Evolutionary conservation across 2,329 filamentous ascomycete genomes (phyloP).

Genomic region (Oidium heveae): DNA sequence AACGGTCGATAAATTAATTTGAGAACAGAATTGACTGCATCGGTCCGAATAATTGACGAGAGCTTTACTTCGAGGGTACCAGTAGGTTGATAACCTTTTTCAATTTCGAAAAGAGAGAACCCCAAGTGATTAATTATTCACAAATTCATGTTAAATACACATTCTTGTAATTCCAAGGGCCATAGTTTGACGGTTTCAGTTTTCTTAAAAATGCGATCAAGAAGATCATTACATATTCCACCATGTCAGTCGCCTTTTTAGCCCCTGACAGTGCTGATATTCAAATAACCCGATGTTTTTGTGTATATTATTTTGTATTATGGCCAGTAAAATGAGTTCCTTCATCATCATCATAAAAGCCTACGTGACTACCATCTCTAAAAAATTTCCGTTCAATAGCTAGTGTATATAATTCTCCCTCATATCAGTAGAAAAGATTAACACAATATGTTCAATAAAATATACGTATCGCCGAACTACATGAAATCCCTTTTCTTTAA

Average conservation of each 20-base stretch:
- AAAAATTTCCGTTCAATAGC: not conserved
- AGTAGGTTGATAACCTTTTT: not conserved
- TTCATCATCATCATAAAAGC: not conserved
- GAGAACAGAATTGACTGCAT: not conserved
- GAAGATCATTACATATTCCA: slow-evolving; percentile 1
- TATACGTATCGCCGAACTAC: no score
- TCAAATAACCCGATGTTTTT: not conserved
- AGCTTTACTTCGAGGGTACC: not conserved
- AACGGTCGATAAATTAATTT: not conserved
- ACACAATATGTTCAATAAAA: no score
- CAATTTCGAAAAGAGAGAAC: not conserved
- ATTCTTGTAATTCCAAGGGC: not conserved
- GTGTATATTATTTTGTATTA: not conserved
- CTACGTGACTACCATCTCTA: not conserved
- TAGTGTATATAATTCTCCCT: no score
- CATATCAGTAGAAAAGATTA: no score
- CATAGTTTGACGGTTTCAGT: not conserved
- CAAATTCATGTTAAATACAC: not conserved
- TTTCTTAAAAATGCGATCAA: not conserved
- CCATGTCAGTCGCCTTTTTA: not conserved
- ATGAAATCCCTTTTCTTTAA: no score
- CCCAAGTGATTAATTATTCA: not conserved
- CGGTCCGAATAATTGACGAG: not conserved
- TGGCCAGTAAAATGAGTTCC: not conserved
- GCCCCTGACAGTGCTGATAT: not conserved